A percentile compares a stretch with the other conserved stretches of the same genome.
Conservation (phyloP, 805 yeast species). For the Hanseniaspora pseudoguilliermondii region DNA sequence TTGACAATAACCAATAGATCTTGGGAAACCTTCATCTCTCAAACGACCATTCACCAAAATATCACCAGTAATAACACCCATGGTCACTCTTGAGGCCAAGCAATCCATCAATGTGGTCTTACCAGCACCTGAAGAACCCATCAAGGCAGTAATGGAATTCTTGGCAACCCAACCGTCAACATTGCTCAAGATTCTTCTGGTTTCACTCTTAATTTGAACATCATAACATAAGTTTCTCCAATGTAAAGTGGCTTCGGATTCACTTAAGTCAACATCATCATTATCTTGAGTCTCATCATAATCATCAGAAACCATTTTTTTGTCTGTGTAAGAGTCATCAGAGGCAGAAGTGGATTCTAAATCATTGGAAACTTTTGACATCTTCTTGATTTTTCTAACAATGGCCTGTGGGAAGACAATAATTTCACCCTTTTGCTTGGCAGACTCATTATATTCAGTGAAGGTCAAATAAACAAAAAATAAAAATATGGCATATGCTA, state of each 20-base stretch:
- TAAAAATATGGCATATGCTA: conserved; percentile 46
- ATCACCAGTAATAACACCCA: conserved; percentile 60
- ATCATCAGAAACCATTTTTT: conserved; percentile 7
- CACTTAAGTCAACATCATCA: conserved; percentile 24
- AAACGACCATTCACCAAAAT: conserved; percentile 52
- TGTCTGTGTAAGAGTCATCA: conserved; percentile 8
- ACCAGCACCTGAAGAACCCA: conserved; percentile 77
- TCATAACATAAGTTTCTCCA: conserved; percentile 69
- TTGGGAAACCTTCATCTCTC: conserved; percentile 46
- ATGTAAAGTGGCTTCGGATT: conserved; percentile 45
- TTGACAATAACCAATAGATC: conserved; percentile 61
- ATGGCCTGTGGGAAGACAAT: conserved; percentile 43
- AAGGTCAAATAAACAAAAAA: conserved; percentile 39
- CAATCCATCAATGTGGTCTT: conserved; percentile 62
- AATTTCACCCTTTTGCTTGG: conserved; percentile 60
- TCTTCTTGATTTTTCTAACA: conserved; percentile 35
- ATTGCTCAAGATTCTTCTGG: conserved; percentile 46
- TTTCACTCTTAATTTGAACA: conserved; percentile 47
- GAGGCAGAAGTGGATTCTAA: conserved; percentile 7
- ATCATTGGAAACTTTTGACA: conserved; percentile 1
- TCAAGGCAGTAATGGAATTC: conserved; percentile 65
- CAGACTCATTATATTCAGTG: conserved; percentile 47
- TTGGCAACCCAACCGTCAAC: conserved; percentile 80
- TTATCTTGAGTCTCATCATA: neutral
- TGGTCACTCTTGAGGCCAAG: conserved; percentile 55